Conservation (phyloP, 2,329 filamentous ascomycete genomes). For the Cladorrhinum sp. region DNA sequence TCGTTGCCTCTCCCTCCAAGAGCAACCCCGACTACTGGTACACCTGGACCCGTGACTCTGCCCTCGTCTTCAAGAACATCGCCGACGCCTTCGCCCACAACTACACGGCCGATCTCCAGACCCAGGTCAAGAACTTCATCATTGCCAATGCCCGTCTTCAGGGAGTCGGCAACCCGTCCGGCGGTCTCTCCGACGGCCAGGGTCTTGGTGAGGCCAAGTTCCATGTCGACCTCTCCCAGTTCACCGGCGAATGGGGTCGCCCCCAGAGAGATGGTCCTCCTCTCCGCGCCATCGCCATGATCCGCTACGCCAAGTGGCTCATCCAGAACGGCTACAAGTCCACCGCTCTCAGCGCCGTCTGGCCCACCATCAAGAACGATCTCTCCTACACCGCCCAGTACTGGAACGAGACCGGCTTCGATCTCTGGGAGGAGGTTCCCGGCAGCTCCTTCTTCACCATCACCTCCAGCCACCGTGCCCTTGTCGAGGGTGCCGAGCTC, state of each 20-base stretch:
- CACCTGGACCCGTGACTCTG: slow-evolving; percentile 75
- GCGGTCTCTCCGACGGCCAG: slow-evolving; percentile 48
- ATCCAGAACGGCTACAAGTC: slow-evolving; percentile 61
- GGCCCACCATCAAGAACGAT: slow-evolving; percentile 75
- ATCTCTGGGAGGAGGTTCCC: slow-evolving; percentile 79
- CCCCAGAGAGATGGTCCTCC: slow-evolving; percentile 79
- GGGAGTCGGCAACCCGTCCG: slow-evolving; percentile 66
- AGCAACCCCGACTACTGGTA: slow-evolving; percentile 63
- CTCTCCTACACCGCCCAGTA: slow-evolving; percentile 72
- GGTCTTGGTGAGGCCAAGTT: slow-evolving; percentile 73
- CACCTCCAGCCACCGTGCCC: slow-evolving; percentile 65
- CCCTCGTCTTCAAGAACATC: slow-evolving; percentile 65
- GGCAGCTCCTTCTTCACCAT: slow-evolving; percentile 79
- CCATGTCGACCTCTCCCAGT: slow-evolving; percentile 60
- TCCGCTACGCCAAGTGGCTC: slow-evolving; percentile 70
- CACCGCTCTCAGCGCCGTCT: slow-evolving; percentile 55
- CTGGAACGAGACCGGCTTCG: slow-evolving; percentile 65
- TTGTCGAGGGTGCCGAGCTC: slow-evolving; percentile 64
- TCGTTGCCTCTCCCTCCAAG: slow-evolving; percentile 56
- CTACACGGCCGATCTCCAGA: slow-evolving; percentile 58
- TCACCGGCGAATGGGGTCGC: slow-evolving; percentile 69
- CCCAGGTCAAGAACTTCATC: slow-evolving; percentile 65
- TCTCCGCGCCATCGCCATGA: slow-evolving; percentile 69
- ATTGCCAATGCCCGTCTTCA: slow-evolving; percentile 64
- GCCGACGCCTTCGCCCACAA: slow-evolving; percentile 61